Conservation (phyloP, 176 grass and related monocot species). For the bread wheat (Triticum aestivum) region IWGSC_CS_RefSeq_v2.1 NC_057806.1:658106313-658106812, state of each 20-base stretch:
- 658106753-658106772: not conserved
- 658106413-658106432: constrained; percentile 33
- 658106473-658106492: constrained; percentile 47
- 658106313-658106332: constrained; percentile 34
- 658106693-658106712: constrained; percentile 4
- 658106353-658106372: constrained; percentile 31
- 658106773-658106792: not conserved
- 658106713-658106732: not conserved
- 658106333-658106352: constrained; percentile 52
- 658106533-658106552: constrained; percentile 58
- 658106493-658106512: constrained; percentile 44
- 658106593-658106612: constrained; percentile 27
- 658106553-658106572: constrained; percentile 37
- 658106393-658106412: constrained; percentile 26
- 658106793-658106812: not conserved
- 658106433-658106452: constrained; percentile 30
- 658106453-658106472: constrained; percentile 45
- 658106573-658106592: constrained; percentile 35
- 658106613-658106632: not conserved
- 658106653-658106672: not conserved
- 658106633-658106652: not conserved
- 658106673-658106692: not conserved
- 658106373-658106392: constrained; percentile 21
- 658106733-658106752: not conserved
- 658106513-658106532: constrained; percentile 58